phyloP scores from a whole-genome alignment of 306 rosid species.

The Inga laurina region DNA sequence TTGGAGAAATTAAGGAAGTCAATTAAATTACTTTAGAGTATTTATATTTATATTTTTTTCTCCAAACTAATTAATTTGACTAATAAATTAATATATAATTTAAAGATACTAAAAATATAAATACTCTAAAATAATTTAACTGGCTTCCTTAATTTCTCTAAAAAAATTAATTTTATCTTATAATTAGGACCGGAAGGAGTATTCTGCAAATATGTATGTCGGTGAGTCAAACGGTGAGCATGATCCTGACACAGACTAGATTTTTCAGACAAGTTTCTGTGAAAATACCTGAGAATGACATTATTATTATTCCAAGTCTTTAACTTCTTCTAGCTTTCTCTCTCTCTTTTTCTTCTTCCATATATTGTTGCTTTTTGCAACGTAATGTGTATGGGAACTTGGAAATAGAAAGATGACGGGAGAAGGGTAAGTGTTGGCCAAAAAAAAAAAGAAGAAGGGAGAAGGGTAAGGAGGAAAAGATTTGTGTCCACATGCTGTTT shows the following conservation, averaged over 20 bases:
- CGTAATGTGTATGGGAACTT: background rate
- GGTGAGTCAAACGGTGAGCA: constrained; percentile 27
- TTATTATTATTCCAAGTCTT: constrained; percentile 21
- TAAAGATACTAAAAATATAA: too few species aligned
- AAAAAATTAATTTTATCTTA: too few species aligned
- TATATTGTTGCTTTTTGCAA: background rate
- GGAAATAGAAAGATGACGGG: background rate
- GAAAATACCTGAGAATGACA: constrained; percentile 27
- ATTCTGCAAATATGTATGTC: constrained; percentile 28
- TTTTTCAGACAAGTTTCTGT: constrained; percentile 28
- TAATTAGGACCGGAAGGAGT: too few species aligned
- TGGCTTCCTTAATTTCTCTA: too few species aligned
- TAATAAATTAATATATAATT: too few species aligned
- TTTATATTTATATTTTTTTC: too few species aligned
- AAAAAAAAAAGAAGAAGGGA: background rate
- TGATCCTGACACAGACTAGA: constrained; percentile 21
- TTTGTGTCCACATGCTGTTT: constrained; percentile 6
- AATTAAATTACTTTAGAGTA: too few species aligned
- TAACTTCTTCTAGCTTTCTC: background rate
- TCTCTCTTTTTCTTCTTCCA: too few species aligned
- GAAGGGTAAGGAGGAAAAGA: background rate
- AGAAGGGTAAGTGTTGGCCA: background rate
- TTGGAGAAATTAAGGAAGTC: too few species aligned
- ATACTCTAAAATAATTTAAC: too few species aligned
- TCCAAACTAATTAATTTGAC: too few species aligned